A percentile compares a stretch with the other conserved stretches of the same genome.
Conservation (phyloP, 768 basidiomycete genomes). For the Cyathus striatus region DNA sequence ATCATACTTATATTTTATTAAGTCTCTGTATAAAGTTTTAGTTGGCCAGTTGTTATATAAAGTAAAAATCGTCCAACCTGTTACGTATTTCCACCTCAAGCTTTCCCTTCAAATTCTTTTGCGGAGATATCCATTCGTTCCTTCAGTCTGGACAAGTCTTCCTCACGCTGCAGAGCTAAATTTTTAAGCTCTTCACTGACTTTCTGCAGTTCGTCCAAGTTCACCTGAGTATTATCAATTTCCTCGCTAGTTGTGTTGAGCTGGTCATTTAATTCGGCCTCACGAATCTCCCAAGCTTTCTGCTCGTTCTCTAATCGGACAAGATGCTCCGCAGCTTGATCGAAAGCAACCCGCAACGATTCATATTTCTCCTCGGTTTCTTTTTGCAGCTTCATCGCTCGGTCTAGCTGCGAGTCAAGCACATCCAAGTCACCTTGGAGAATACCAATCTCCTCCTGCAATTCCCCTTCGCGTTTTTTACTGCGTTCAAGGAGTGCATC, state of each 20-base stretch:
- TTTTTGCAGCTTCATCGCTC: slow-evolving; percentile 72
- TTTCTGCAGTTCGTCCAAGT: slow-evolving; percentile 60
- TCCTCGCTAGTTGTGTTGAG: slow-evolving; percentile 54
- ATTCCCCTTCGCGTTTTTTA: slow-evolving; percentile 78
- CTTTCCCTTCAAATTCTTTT: slow-evolving; percentile 68
- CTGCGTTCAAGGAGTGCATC: slow-evolving; percentile 76
- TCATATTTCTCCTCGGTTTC: slow-evolving; percentile 78
- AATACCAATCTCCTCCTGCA: slow-evolving; percentile 79
- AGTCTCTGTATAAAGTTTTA: slow-evolving; percentile 41
- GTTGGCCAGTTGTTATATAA: not conserved
- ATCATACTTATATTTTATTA: slow-evolving; percentile 53
- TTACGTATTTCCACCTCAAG: slow-evolving; percentile 59
- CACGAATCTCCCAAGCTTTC: slow-evolving; percentile 57
- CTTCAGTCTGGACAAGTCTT: slow-evolving; percentile 69
- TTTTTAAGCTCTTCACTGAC: slow-evolving; percentile 66
- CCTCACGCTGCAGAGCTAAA: slow-evolving; percentile 68
- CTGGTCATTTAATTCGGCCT: slow-evolving; percentile 57
- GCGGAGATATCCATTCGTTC: slow-evolving; percentile 65
- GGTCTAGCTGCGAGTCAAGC: slow-evolving; percentile 81
- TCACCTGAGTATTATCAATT: slow-evolving; percentile 50
- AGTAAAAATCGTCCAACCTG: slow-evolving; percentile 39
- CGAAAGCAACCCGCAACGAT: slow-evolving; percentile 65
- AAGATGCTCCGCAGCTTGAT: slow-evolving; percentile 83
- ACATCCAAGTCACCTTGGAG: slow-evolving; percentile 81
- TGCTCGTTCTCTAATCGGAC: slow-evolving; percentile 77